These are phyloP conservation scores for Leptographium flavum DNA, from an alignment of 2,329 filamentous ascomycete species.

Conservation along the genomic window DNA sequence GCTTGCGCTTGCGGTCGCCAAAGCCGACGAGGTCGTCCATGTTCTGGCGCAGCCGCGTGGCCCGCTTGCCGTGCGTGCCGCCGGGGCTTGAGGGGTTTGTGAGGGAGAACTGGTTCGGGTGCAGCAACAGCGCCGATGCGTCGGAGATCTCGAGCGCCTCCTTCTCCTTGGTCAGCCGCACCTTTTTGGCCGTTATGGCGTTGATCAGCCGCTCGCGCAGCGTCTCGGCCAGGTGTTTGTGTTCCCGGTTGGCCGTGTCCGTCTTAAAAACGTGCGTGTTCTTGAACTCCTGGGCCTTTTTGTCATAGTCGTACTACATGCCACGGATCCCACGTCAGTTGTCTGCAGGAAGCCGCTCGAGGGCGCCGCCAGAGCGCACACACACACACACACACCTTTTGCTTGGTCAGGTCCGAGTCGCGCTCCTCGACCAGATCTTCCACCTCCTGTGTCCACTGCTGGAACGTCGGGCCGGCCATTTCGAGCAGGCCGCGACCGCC, in stretches of 20 bases:
- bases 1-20: slow-evolving; percentile 49
- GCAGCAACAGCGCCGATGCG: slow-evolving; percentile 48
- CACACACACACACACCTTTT: slow-evolving; percentile 71
- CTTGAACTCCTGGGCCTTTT: slow-evolving; percentile 43
- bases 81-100: slow-evolving; percentile 50
- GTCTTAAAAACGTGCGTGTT: slow-evolving; percentile 47
- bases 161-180: slow-evolving; percentile 49
- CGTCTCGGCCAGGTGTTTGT: slow-evolving; percentile 42
- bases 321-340: neutral
- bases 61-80: slow-evolving; percentile 47
- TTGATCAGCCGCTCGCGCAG: slow-evolving; percentile 55
- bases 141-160: slow-evolving; percentile 55
- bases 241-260: slow-evolving; percentile 48
- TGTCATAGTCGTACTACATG: slow-evolving; percentile 46
- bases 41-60: slow-evolving; percentile 46
- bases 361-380: neutral
- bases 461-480: slow-evolving; percentile 72
- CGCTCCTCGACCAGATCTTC: slow-evolving; percentile 80
- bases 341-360: slow-evolving; percentile 6
- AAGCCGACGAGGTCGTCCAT: slow-evolving; percentile 43
- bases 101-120: slow-evolving; percentile 54
- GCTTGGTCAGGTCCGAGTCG: slow-evolving; percentile 67
- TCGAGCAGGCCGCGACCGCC: slow-evolving; percentile 43
- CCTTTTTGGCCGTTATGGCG: slow-evolving; percentile 49
- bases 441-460: slow-evolving; percentile 71